Conservation (phyloP, 2,329 filamentous ascomycete species). For the Fusarium transvaalense region DNA sequence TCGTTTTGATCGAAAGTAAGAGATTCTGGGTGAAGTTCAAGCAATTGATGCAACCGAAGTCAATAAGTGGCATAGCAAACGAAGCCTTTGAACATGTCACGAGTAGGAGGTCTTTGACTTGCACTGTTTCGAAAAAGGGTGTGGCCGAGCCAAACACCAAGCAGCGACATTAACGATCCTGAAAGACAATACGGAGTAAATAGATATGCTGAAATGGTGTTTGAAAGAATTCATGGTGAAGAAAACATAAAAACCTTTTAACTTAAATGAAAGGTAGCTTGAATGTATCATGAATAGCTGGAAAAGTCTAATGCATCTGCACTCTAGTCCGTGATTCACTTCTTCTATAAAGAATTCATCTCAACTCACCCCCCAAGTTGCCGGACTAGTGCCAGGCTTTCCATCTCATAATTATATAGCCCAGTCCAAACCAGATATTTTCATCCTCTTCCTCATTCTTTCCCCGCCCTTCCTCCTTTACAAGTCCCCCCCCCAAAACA, state of each 20-base stretch:
- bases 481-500: background rate
- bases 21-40: background rate
- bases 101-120: too few relatives aligned
- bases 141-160: background rate
- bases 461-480: background rate
- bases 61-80: background rate
- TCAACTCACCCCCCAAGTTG: background rate
- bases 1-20: background rate
- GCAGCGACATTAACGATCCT: too few relatives aligned
- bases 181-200: background rate
- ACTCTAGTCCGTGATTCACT: slow-evolving; percentile 1
- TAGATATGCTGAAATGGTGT: background rate
- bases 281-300: background rate
- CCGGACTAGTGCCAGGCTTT: background rate
- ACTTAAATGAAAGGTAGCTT: background rate
- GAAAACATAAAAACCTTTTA: background rate
- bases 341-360: background rate
- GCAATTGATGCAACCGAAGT: background rate
- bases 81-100: background rate
- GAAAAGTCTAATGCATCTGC: too few relatives aligned
- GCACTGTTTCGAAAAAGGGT: background rate
- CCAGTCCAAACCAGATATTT: background rate
- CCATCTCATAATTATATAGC: background rate
- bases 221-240: background rate
- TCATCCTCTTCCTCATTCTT: background rate